Evolutionary conservation across 1,139 yeast species (phyloP), one percentile per base, ranked within the genome.

Genomic region (Yamadazyma buinensis): DNA sequence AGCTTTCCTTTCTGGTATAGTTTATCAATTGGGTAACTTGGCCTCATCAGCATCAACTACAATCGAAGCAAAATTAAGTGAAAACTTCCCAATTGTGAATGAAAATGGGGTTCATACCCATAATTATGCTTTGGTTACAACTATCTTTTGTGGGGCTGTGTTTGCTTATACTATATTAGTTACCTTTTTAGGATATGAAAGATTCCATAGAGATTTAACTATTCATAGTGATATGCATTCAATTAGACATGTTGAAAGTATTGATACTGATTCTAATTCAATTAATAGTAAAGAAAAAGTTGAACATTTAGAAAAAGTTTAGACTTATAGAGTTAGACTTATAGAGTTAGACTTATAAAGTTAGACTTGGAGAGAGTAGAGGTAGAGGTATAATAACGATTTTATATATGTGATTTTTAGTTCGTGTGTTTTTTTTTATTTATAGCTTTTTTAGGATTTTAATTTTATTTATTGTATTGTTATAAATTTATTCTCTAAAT

Each of bases 21-120:
- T 61, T 11, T 64, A 64, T 44, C 71, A 64, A 40, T 50, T 64
- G 36, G 71, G 70, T 40, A 64, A 64, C 42, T 54, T 64, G 40
- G 61, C 60, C 2, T 54, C 59, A 26, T 57, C 65, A 15, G 70
- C 69, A 2, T 55, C 64, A 12, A 48, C 57, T 12, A 64, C 70
- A 11, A 64, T 64, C 33, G 69, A 64, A 48, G 57, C 67, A 6
- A 43, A 51, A 24, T 40, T 64, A 9, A 67, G 67, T 10, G 55
- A 54, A 26, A 35, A 41, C 12, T 64, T 55, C 45, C 68, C 68
- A 1, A 41, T 59, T 30, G 33, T 35, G 6, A 39, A 41, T 9
- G 64, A 63, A 37, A 38, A 32, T 12, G 44, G 42, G 10, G 30
- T 32, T 5, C 54, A 42, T 11, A 50, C 49, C 10, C 61, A 54